Conservation (phyloP, 345 rosid species). For the Euphorbia tirucalli region DNA sequence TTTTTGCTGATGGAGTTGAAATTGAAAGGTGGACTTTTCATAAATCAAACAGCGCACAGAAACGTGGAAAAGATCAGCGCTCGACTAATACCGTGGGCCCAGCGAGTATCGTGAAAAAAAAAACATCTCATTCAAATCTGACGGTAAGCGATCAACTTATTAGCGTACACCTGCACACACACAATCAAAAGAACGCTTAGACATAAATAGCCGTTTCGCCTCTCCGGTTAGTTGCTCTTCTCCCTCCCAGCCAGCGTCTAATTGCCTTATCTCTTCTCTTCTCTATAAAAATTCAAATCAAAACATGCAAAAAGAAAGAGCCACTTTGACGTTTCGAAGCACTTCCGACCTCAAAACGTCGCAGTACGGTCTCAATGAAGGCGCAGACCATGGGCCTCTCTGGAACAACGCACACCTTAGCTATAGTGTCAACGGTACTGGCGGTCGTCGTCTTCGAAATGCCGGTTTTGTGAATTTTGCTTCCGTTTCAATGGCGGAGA, state of each 20-base stretch:
- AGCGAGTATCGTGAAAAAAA: too few relatives aligned
- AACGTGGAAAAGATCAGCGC: too few relatives aligned
- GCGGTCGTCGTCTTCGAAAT: slow-evolving; percentile 2
- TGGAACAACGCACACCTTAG: slow-evolving; percentile 27
- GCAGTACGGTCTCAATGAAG: slow-evolving; percentile 22
- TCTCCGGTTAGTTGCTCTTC: background rate
- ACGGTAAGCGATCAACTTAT: background rate
- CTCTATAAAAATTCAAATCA: slow-evolving; percentile 11
- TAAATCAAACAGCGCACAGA: background rate
- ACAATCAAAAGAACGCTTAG: background rate
- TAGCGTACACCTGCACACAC: slow-evolving; percentile 6
- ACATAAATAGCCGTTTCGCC: background rate
- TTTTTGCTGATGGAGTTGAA: too few relatives aligned
- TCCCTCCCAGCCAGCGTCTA: background rate
- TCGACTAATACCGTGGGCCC: too few relatives aligned
- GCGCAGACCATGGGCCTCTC: slow-evolving; percentile 24
- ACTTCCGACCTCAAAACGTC: slow-evolving; percentile 43
- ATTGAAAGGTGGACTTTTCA: background rate
- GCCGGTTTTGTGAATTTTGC: slow-evolving; percentile 49
- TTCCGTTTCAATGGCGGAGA: slow-evolving; percentile 57
- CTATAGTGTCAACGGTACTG: slow-evolving; percentile 4
- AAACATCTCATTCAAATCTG: background rate
- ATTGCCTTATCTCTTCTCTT: slow-evolving; percentile 37
- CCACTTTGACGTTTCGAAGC: slow-evolving; percentile 34
- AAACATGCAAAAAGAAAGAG: slow-evolving; percentile 49